These are phyloP conservation scores for Endocalyx cinctus DNA, from an alignment of 2,329 filamentous ascomycete genomes.

Conservation along the genomic window DNA sequence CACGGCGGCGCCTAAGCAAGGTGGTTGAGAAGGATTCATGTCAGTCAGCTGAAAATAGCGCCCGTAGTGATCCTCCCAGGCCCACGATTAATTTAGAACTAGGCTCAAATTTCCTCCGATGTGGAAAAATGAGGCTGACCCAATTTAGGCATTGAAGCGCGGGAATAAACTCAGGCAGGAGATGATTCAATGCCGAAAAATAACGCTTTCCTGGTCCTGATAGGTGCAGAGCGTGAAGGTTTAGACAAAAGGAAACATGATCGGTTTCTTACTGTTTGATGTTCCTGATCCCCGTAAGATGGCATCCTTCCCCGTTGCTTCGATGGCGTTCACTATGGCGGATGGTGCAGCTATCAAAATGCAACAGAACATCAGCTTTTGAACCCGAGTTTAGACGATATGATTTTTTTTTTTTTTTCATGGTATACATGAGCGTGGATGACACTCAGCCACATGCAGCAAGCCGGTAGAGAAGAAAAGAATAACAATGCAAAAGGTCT, in stretches of 20 bases:
- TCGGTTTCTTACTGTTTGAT: conserved; percentile 65
- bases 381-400: conserved; percentile 17
- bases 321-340: conserved; percentile 81
- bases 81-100: too few species aligned
- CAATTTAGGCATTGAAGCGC: too few species aligned
- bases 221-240: conserved; percentile 1
- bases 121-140: too few species aligned
- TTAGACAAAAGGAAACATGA: conserved; percentile 12
- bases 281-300: conserved; percentile 86
- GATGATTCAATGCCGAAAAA: background rate
- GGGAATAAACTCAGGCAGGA: background rate
- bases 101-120: too few species aligned
- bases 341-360: conserved; percentile 67
- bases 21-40: conserved; percentile 11
- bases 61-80: too few species aligned
- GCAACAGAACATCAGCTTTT: background rate
- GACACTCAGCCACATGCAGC: too few species aligned
- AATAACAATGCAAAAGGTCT: too few species aligned
- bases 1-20: conserved; percentile 66
- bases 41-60: conserved; percentile 16
- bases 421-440: too few species aligned
- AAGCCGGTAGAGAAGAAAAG: too few species aligned
- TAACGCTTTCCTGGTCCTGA: background rate
- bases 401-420: too few species aligned
- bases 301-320: conserved; percentile 85